A percentile compares a stretch with the other conserved stretches of the same genome.
phyloP scores from a whole-genome alignment of 305 asterid genomes.

The Plantago lanceolata region DNA sequence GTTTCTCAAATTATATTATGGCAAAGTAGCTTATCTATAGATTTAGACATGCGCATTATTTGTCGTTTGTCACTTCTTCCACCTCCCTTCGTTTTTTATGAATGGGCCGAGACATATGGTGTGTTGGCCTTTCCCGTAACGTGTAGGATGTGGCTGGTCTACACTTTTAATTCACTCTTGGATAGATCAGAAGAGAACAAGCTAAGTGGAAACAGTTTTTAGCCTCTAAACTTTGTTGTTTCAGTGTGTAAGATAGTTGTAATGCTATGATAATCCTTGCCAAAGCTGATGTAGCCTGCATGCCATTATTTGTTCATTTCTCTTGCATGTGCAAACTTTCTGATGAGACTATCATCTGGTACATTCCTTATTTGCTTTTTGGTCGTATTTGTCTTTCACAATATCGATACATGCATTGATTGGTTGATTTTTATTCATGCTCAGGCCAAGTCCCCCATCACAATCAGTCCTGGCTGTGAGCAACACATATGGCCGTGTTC shows the following conservation, averaged over 20 bases:
- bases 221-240: neutral
- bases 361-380: neutral
- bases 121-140: too few species aligned
- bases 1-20: too few species aligned
- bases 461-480: constrained; percentile 92
- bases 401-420: constrained; percentile 25
- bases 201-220: neutral
- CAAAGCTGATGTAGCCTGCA: neutral
- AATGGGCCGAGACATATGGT: too few species aligned
- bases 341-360: neutral
- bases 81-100: too few species aligned
- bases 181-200: too few species aligned
- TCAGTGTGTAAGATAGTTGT: neutral
- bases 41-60: too few species aligned
- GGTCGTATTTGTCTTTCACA: constrained; percentile 5
- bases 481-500: constrained; percentile 83
- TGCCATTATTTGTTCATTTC: neutral
- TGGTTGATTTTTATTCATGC: constrained; percentile 21
- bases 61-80: too few species aligned
- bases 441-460: constrained; percentile 97
- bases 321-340: neutral
- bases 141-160: too few species aligned
- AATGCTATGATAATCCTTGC: neutral
- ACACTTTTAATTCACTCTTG: too few species aligned
- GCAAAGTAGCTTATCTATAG: too few species aligned